Conservation (phyloP, 2,329 filamentous ascomycete genomes). For the Fusarium anguioides region DNA sequence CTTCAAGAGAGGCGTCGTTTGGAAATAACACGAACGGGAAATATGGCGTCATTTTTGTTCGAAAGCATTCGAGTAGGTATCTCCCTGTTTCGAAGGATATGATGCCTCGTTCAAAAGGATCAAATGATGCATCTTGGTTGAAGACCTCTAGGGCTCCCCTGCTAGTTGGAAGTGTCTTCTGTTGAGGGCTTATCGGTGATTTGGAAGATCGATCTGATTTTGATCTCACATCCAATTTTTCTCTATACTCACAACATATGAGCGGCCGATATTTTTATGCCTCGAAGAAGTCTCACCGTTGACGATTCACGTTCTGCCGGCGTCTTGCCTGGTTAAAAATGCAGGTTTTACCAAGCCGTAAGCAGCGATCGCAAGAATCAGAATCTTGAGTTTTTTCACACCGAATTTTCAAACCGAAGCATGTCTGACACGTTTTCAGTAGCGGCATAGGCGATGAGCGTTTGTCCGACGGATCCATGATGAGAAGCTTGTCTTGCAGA, state of each 20-base stretch:
- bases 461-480: constrained; percentile 14
- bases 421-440: constrained; percentile 49
- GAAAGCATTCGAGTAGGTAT: constrained; percentile 33
- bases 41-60: constrained; percentile 37
- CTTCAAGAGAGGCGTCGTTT: constrained; percentile 3
- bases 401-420: constrained; percentile 48
- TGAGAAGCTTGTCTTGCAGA: neutral
- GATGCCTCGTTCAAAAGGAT: constrained; percentile 39
- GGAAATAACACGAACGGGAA: constrained; percentile 48
- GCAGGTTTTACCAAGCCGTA: constrained; percentile 48
- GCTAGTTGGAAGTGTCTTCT: neutral
- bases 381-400: constrained; percentile 48
- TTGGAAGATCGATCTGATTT: constrained; percentile 2
- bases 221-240: neutral
- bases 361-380: constrained; percentile 47
- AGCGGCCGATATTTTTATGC: too few species aligned
- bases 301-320: constrained; percentile 25
- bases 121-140: constrained; percentile 17
- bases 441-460: neutral
- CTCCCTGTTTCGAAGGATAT: constrained; percentile 28
- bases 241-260: fast-evolving
- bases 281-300: too few species aligned
- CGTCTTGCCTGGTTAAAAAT: constrained; percentile 47
- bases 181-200: constrained; percentile 14
- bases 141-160: neutral